Evolutionary conservation across 1,284 basidiomycete genomes (phyloP), one percentile per base, ranked within the genome.

Genomic region (Apiotrichum montevideense): DNA sequence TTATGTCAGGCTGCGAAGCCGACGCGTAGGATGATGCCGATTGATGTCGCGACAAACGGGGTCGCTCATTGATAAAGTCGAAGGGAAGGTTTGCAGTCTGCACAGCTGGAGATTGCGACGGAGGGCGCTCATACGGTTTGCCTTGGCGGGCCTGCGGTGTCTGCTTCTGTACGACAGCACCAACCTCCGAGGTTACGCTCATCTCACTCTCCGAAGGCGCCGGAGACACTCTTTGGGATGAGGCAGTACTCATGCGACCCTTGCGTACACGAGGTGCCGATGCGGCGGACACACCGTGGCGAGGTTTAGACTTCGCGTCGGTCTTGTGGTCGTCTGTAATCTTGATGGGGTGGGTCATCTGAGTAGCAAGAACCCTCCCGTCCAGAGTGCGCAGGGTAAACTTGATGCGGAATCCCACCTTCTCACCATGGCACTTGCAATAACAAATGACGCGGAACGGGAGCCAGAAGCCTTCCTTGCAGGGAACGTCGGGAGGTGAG

Each of bases 281-380:
- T 3, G 34, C 51, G 35, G 34, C 46, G 15, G 62, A 39, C 6
- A 62, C 58, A 13, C 65, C 64, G 11, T 59, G 53, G 29, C 64
- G 63, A n/a, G 67, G 58, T 58, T 71, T 72, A 8, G 64, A 51
- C 59, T 72, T 75, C 10, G 67, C 63, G 6, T 82, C 85, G 40
- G 90, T 92, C 79, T 97, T 97, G 79, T 97, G 94, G 74, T 99
- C 96, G 77, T 99, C 96, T 3, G 95, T 99, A 67, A 98, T 98
- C 87, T 98, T 95, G 69, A 99, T 95, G 3, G 95, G 92, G 35
- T 87, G 86, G 2, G 91, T 92, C 47, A 82, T 84, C 3, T 91
- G 90, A 9, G 84, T 83, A 9, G 91, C 95, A 53, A 98, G 84
- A 50, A 93, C 77, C 33, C 87, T 83, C 7, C 92, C 93, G 40